These are phyloP conservation scores for Diaporthe aspalathi DNA, from an alignment of 2,329 filamentous ascomycete genomes.

Conservation along the genomic window DNA sequence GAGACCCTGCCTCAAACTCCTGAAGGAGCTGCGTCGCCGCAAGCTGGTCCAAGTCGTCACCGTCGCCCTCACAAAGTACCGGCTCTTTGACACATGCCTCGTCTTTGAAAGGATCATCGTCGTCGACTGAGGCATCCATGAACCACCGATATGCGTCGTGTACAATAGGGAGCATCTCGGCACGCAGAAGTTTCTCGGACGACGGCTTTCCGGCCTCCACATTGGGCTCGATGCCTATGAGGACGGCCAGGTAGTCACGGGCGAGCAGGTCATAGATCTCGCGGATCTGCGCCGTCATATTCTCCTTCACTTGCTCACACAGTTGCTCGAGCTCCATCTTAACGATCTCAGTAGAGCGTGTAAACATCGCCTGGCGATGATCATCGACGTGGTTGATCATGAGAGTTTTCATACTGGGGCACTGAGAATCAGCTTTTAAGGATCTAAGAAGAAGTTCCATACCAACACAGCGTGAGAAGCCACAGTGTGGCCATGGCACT, in stretches of 20 bases:
- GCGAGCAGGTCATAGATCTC: background rate
- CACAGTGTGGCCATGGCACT: too few species aligned
- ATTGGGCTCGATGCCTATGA: background rate
- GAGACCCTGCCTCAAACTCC: background rate
- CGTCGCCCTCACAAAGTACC: background rate
- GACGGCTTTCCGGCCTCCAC: background rate
- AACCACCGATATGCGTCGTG: background rate
- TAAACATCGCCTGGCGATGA: background rate
- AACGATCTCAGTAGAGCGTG: background rate
- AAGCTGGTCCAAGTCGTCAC: background rate
- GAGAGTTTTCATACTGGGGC: background rate
- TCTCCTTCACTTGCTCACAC: background rate
- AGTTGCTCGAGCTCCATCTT: background rate
- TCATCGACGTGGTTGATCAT: constrained; percentile 4
- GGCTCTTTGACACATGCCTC: background rate
- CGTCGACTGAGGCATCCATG: background rate
- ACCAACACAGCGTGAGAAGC: too few species aligned
- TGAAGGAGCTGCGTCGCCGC: background rate
- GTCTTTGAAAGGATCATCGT: background rate
- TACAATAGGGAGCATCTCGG: constrained; percentile 7
- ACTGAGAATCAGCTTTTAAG: too few species aligned
- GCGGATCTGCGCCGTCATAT: background rate
- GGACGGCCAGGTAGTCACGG: constrained; percentile 8
- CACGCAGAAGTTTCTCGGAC: background rate
- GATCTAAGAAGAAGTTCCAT: too few species aligned